Evolutionary conservation across 345 rosid genomes (phyloP).

Genomic region (Xanthoceras sorbifolium): DNA sequence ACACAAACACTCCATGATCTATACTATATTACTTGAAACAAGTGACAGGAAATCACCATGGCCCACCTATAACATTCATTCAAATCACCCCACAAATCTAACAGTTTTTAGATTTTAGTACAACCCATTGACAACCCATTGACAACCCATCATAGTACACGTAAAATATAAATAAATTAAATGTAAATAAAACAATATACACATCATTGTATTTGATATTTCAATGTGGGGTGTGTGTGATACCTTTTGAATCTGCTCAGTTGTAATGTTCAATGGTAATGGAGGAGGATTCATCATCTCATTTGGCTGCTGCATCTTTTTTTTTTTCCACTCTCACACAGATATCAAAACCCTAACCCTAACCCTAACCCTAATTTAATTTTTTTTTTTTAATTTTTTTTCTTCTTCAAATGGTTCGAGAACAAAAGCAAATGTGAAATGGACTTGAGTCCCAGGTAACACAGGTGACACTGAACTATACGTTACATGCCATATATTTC

Average conservation of each 20-base stretch:
- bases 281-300: conserved; percentile 35
- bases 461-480: background rate
- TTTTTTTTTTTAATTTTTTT: background rate
- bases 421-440: background rate
- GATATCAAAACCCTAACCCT: conserved; percentile 10
- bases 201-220: background rate
- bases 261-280: conserved; percentile 39
- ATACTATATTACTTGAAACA: background rate
- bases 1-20: background rate
- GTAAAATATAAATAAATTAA: background rate
- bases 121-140: conserved; percentile 31
- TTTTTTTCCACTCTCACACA: background rate
- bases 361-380: conserved; percentile 4
- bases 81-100: background rate
- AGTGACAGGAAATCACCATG: background rate
- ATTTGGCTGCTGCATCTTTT: conserved; percentile 47
- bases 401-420: background rate
- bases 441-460: background rate
- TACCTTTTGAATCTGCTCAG: conserved; percentile 64
- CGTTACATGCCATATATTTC: background rate
- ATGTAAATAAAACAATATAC: background rate
- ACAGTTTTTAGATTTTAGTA: background rate
- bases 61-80: background rate
- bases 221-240: background rate
- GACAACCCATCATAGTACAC: conserved; percentile 6